These are phyloP conservation scores for Chytridiales sp. DNA, from an alignment of 371 early-diverging fungal species.

Conservation along the genomic window DNA sequence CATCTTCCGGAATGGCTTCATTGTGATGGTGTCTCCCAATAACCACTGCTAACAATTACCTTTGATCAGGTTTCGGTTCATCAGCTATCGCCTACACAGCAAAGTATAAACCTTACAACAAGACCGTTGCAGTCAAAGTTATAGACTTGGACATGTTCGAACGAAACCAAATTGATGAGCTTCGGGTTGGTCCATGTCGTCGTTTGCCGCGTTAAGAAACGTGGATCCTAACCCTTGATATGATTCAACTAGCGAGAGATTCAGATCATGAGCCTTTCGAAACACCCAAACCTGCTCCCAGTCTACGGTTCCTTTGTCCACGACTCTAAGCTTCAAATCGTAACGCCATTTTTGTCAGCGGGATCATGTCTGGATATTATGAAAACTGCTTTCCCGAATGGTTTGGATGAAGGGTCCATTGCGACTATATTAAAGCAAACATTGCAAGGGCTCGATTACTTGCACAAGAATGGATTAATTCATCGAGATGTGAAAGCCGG, in stretches of 20 bases:
- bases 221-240: not conserved
- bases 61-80: constrained; percentile 85
- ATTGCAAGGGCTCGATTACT: constrained; percentile 78
- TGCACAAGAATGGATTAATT: constrained; percentile 85
- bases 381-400: constrained; percentile 77
- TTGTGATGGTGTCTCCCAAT: constrained; percentile 5
- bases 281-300: constrained; percentile 79
- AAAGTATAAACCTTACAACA: constrained; percentile 68
- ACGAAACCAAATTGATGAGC: constrained; percentile 89
- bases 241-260: constrained; percentile 66
- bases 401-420: constrained; percentile 78
- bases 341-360: constrained; percentile 77
- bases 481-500: constrained; percentile 93
- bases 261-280: constrained; percentile 82
- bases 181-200: constrained; percentile 58
- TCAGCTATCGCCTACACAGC: constrained; percentile 85
- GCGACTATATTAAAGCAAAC: constrained; percentile 86
- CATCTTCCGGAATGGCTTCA: too few relatives aligned
- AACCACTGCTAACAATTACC: too few relatives aligned
- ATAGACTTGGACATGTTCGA: constrained; percentile 93
- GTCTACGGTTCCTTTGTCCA: constrained; percentile 83
- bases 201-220: not conserved
- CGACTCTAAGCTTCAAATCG: constrained; percentile 77
- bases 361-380: constrained; percentile 90
- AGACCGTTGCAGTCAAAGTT: constrained; percentile 79